phyloP scores from a whole-genome alignment of 2,329 filamentous ascomycete species.

The Diplocarpon rosae region DNA sequence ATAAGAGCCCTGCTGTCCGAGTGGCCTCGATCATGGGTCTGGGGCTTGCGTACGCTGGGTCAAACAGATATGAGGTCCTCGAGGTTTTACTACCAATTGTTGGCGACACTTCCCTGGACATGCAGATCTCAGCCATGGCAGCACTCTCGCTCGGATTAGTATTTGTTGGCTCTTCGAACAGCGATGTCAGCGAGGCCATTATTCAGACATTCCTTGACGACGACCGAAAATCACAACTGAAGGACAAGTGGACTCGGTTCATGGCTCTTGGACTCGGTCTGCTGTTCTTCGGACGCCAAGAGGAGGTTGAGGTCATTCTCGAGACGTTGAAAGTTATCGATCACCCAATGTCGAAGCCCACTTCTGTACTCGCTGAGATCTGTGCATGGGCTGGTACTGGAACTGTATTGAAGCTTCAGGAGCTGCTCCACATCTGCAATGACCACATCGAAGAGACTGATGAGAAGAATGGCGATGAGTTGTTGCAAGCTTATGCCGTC shows the following conservation, averaged over 20 bases:
- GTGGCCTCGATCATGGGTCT: constrained; percentile 92
- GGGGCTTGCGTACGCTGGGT: constrained; percentile 87
- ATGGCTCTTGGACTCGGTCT: constrained; percentile 88
- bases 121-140: constrained; percentile 95
- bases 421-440: constrained; percentile 95
- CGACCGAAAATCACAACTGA: constrained; percentile 78
- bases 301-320: constrained; percentile 95
- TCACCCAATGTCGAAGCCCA: constrained; percentile 94
- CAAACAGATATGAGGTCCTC: constrained; percentile 80
- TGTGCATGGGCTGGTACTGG: constrained; percentile 98
- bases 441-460: constrained; percentile 92
- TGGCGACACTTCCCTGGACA: constrained; percentile 70
- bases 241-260: constrained; percentile 97
- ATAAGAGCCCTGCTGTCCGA: constrained; percentile 66
- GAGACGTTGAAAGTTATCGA: constrained; percentile 96
- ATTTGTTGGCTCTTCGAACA: constrained; percentile 85
- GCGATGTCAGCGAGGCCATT: constrained; percentile 85
- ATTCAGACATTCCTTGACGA: constrained; percentile 90
- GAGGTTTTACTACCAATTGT: constrained; percentile 81
- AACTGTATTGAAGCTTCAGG: constrained; percentile 92
- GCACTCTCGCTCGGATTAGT: constrained; percentile 82
- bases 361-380: constrained; percentile 85
- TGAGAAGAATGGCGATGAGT: constrained; percentile 88
- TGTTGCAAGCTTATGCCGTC: constrained; percentile 92
- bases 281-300: constrained; percentile 91